phyloP scores from a whole-genome alignment of 2,329 filamentous ascomycete genomes.

The Leptosphaerulina australis region DNA sequence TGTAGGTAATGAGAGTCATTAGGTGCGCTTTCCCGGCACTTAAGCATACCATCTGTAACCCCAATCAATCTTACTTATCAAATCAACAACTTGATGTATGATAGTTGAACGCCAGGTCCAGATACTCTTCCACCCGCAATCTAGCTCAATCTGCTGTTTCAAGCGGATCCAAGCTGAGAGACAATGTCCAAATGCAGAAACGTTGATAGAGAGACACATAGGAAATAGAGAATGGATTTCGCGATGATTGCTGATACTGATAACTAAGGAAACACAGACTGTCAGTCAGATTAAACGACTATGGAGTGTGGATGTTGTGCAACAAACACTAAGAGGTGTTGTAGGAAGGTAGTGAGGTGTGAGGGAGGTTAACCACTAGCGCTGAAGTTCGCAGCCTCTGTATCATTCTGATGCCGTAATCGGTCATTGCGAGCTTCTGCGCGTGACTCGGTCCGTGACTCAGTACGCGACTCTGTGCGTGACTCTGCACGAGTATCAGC shows the following conservation, averaged over 20 bases:
- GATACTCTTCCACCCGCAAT: conserved; percentile 22
- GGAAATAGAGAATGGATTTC: conserved; percentile 32
- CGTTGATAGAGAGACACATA: conserved; percentile 41
- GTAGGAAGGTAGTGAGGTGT: conserved; percentile 18
- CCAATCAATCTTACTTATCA: conserved; percentile 34
- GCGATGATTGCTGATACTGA: conserved; percentile 13
- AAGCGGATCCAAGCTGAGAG: conserved; percentile 36
- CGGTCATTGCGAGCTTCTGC: conserved; percentile 35
- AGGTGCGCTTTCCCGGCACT: conserved; percentile 31
- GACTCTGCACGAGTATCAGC: conserved; percentile 33
- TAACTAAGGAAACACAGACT: conserved; percentile 37
- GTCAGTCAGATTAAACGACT: conserved; percentile 42
- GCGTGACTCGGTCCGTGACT: conserved; percentile 19
- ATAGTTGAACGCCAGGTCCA: conserved; percentile 35
- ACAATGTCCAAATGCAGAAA: conserved; percentile 35
- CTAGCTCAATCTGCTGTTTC: conserved; percentile 25
- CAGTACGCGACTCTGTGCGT: conserved; percentile 15
- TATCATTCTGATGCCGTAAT: conserved; percentile 31
- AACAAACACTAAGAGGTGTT: conserved; percentile 18
- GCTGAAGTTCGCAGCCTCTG: conserved; percentile 35
- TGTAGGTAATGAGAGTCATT: conserved; percentile 25
- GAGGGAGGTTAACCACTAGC: conserved; percentile 33
- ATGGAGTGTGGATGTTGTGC: conserved; percentile 11
- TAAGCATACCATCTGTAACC: conserved; percentile 38
- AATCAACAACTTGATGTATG: conserved; percentile 24